Conservation (phyloP, 1,284 basidiomycete species). For the Ceratobasidium sp. region DNA sequence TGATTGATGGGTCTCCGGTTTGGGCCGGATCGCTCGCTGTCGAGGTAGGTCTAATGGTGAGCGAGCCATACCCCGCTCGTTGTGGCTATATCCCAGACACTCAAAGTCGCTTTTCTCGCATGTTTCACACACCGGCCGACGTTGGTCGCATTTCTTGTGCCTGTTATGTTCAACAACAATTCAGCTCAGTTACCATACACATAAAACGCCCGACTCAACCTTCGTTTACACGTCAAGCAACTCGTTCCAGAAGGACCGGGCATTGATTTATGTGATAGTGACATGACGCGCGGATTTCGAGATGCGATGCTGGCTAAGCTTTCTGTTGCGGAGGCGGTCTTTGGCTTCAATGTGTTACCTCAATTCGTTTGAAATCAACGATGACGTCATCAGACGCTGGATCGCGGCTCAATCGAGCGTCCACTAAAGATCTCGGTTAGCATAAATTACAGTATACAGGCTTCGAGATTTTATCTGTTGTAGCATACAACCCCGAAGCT, state of each 20-base stretch:
- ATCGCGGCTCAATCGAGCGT: no score
- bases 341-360: no score
- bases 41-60: neutral
- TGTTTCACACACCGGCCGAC: neutral
- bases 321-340: no score
- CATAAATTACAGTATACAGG: no score
- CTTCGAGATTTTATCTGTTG: no score
- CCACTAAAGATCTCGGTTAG: no score
- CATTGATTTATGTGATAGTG: neutral
- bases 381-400: no score
- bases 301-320: no score
- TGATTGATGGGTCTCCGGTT: no score
- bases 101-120: constrained; percentile 4
- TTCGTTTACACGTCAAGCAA: constrained; percentile 10
- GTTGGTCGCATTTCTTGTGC: constrained; percentile 6
- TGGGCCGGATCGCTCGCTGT: neutral
- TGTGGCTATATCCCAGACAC: constrained; percentile 6
- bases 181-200: neutral
- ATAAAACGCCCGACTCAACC: neutral
- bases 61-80: neutral
- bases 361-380: no score
- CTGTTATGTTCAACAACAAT: neutral
- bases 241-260: constrained; percentile 3
- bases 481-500: no score
- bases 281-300: no score